Evolutionary conservation across 2,329 filamentous ascomycete species (phyloP).

Genomic region (Pezicula neosporulosa): DNA sequence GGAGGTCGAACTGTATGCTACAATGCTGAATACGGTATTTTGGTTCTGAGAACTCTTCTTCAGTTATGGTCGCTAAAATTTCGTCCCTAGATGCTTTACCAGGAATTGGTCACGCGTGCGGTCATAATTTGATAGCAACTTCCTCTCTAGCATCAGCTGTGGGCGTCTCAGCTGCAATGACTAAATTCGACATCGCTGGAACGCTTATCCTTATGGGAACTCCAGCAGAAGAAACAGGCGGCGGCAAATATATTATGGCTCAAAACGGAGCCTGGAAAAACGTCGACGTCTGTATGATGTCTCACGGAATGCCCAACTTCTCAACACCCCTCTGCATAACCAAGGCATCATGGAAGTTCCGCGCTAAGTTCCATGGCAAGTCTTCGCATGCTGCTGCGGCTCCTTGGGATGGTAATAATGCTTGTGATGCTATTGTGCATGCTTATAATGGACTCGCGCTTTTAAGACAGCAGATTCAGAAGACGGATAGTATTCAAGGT

Average conservation of each 20-base stretch:
- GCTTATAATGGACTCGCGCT: conserved; percentile 31
- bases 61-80: neutral
- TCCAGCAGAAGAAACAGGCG: conserved; percentile 9
- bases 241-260: conserved; percentile 36
- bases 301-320: conserved; percentile 17
- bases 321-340: neutral
- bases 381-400: conserved; percentile 34
- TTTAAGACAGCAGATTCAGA: conserved; percentile 26
- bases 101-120: conserved; percentile 34
- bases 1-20: conserved; percentile 38
- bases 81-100: conserved; percentile 37
- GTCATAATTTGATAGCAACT: conserved; percentile 36
- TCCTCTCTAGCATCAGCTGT: conserved; percentile 31
- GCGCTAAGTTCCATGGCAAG: conserved; percentile 22
- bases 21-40: conserved; percentile 40
- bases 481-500: conserved; percentile 30
- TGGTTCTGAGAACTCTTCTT: neutral
- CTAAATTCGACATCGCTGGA: conserved; percentile 9
- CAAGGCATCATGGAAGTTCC: conserved; percentile 10
- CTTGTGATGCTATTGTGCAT: conserved; percentile 33
- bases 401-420: conserved; percentile 36
- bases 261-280: conserved; percentile 35
- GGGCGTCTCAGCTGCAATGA: conserved; percentile 19
- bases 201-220: conserved; percentile 20
- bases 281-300: conserved; percentile 33